phyloP scores from a whole-genome alignment of 257 asterid species.

The Solanum pennellii region DNA sequence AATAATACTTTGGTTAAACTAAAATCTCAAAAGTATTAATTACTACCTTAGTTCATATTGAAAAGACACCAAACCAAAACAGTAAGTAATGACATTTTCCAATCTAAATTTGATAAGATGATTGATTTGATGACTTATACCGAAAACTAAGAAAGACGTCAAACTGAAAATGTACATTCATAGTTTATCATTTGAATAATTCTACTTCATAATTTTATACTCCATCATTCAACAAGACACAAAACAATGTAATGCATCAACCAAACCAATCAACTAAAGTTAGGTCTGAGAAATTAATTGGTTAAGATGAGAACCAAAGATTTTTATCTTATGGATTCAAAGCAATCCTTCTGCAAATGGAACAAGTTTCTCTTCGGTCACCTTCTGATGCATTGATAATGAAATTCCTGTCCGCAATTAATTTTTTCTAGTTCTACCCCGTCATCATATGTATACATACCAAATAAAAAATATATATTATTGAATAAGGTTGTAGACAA shows the following conservation, averaged over 20 bases:
- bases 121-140: background rate
- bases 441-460: background rate
- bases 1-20: background rate
- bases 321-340: background rate
- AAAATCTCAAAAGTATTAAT: background rate
- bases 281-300: background rate
- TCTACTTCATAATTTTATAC: background rate
- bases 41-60: background rate
- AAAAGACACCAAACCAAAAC: background rate
- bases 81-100: background rate
- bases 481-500: background rate
- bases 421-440: background rate
- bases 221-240: background rate
- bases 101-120: background rate
- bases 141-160: background rate
- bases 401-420: background rate
- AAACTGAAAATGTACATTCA: background rate
- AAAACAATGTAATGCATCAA: background rate
- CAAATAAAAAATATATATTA: background rate
- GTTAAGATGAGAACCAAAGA: background rate
- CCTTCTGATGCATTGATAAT: background rate
- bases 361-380: background rate
- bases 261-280: background rate
- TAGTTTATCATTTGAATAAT: background rate
- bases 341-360: background rate